Base-by-base conservation (phyloP, 2,329 filamentous ascomycete species). In the Cordyceps cateniannulata region DNA sequence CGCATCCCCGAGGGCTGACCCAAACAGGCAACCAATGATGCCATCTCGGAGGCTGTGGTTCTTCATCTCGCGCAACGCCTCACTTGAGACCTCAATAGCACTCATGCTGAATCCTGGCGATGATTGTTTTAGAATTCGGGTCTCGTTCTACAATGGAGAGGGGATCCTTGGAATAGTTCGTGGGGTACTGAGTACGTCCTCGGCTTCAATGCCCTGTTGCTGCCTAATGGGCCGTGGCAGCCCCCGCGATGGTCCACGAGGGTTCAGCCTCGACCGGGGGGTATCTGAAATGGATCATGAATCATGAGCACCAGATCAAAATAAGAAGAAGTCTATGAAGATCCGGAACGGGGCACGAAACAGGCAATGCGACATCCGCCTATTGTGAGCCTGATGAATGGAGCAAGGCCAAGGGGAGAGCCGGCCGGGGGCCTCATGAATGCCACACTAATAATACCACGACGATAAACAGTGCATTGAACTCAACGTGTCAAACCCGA, bases 1-100 rank as follows among this genome's bases (percentile, higher is more conserved):
- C 22, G 80, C 76, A 65, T 83, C 81, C 29, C 81, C 81, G 8
- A 84, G 70, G 3, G 80, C 80, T 22, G 79, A 81, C 25, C 79
- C 81, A 59, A 82, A 67, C 32, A 82, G 70, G 50, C 73, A 73
- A 50, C 80, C 80, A 48, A 49, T 40, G 25, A 52, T 52, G 38
- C 47, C 45, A 22, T 51, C 48, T 24, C 56, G 22, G 24, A 35
- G 56, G 35, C 47, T 40, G 18, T 50, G 45, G 29, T 57, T 50
- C 22, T 29, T 45, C 44, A 48, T 58, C 27, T 56, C 20, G 20
- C 53, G 42, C 27, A 58, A 10, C 2, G 35, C 32, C 12, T 40
- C 32, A 10, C 24, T 58, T 20, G 55, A 58, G 16, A 49, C 12
- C 4, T 22, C 9, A n/a, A 24, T 24, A 12, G 4, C 9, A 47